Base-by-base conservation (phyloP, 2,329 filamentous ascomycete genomes). In the Diaporthe sp. region DNA sequence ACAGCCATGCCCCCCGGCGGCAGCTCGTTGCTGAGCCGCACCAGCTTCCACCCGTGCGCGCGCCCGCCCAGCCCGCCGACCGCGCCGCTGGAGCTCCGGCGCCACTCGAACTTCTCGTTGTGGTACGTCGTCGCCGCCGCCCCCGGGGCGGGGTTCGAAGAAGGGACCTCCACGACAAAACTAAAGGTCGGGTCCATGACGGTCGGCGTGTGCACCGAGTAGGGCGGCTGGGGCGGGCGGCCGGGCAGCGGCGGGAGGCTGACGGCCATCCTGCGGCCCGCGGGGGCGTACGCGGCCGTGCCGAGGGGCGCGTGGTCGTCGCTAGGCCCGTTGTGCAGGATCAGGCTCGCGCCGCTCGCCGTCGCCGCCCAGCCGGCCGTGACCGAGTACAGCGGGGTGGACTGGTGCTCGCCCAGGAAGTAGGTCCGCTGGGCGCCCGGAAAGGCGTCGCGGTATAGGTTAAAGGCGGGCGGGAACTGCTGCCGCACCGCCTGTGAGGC, bases 21-120 rank as follows among this genome's bases (percentile, higher is more conserved):
- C 28, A 78, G 74, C 49, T 76, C 76, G 28, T 73, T 78, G 34
- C 80, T 78, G 71, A 84, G 58, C n/a, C 85, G 80, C 44, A 87
- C 81, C 9, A 88, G 81, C 80, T 87, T 86, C 83, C 84, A 86
- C 12, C 86, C 85, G 17, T 78, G 77, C 5, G 77, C 79, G n/a
- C 79, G 74, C 9, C 82, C 79, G 34, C 80, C 81, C 4, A 87
- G 79, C 7, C 76, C 77, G 53, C 78, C 79, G 42, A 87, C 80
- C 53, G 83, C 85, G 6, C 76, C 75, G 57, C 84, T 83, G 46
- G 78, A 79, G 75, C 82, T 83, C 75, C 83, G 81, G 3, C 86
- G 83, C 87, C 87, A 88, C 80, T 87, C 84, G 77, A 86, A 88
- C 25, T 76, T 65, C 78, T 87, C 86, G 17, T 19, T 49, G 25